These are phyloP conservation scores for Heritiera fomes DNA, from an alignment of 345 rosid species.

Conservation along the genomic window DNA sequence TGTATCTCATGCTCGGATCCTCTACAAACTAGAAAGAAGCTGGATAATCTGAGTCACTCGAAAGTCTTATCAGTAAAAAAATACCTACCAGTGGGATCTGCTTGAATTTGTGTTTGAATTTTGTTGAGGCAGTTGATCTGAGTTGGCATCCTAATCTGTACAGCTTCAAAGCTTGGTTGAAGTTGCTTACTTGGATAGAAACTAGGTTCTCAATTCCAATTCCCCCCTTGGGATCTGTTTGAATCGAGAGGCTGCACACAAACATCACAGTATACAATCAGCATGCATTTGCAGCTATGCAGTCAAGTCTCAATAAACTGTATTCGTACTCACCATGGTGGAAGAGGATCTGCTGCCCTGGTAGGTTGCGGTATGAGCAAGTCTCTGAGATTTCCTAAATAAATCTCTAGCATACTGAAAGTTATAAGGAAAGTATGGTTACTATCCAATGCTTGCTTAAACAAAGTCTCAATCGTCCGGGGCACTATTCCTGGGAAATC, in stretches of 20 bases:
- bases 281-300: not conserved
- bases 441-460: conserved; percentile 57
- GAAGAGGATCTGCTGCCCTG: conserved; percentile 47
- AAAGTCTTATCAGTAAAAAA: conserved; percentile 13
- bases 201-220: conserved; percentile 64
- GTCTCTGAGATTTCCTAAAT: conserved; percentile 79
- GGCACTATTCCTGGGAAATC: conserved; percentile 69
- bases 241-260: conserved; percentile 63
- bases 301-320: not conserved
- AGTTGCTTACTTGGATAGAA: conserved; percentile 55
- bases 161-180: conserved; percentile 63
- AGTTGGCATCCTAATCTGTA: conserved; percentile 67
- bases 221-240: conserved; percentile 59
- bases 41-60: not conserved
- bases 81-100: conserved; percentile 79
- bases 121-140: conserved; percentile 80
- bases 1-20: conserved; percentile 4
- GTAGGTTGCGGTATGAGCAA: conserved; percentile 58
- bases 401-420: conserved; percentile 89
- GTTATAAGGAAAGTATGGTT: conserved; percentile 51
- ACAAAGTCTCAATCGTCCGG: conserved; percentile 53
- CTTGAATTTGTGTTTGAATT: conserved; percentile 71
- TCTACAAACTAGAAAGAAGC: conserved; percentile 2
- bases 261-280: conserved; percentile 12
- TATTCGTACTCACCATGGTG: conserved; percentile 56